Conservation (phyloP, 768 basidiomycete genomes). For the Leucogyrophana mollusca region DNA sequence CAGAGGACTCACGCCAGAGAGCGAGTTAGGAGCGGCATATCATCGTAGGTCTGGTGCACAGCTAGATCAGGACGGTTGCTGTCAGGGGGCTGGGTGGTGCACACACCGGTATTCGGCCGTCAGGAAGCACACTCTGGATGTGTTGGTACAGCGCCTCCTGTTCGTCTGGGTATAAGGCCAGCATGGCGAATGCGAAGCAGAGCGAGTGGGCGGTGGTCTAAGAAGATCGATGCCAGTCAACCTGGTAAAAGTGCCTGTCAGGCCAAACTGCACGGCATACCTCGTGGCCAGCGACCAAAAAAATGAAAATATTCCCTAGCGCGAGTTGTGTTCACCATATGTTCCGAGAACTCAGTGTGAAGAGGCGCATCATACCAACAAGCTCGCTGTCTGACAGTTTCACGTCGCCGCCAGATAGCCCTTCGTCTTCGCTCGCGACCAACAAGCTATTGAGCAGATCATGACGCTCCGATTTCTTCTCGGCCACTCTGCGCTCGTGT, state of each 20-base stretch:
- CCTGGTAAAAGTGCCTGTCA: neutral
- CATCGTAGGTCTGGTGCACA: constrained; percentile 24
- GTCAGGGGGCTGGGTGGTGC: neutral
- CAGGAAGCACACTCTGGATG: constrained; percentile 23
- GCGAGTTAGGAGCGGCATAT: constrained; percentile 21
- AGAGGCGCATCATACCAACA: constrained; percentile 20
- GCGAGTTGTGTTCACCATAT: neutral
- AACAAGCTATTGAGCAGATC: constrained; percentile 56
- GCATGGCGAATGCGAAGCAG: constrained; percentile 29
- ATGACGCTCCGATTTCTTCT: constrained; percentile 37
- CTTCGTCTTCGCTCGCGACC: constrained; percentile 44
- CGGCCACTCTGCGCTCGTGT: constrained; percentile 34
- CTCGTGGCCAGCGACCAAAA: constrained; percentile 62
- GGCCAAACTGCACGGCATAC: constrained; percentile 22
- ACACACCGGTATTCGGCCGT: constrained; percentile 23
- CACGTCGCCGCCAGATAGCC: constrained; percentile 15
- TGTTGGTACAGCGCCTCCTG: constrained; percentile 37
- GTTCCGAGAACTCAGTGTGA: neutral
- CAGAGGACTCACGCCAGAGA: constrained; percentile 21
- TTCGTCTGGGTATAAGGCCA: constrained; percentile 40
- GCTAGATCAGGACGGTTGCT: neutral
- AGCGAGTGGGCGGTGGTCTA: constrained; percentile 35
- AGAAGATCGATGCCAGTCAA: neutral
- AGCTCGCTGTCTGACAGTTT: constrained; percentile 45
- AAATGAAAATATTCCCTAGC: constrained; percentile 37